These are phyloP conservation scores for Xylaria sp. DNA, from an alignment of 2,329 filamentous ascomycete genomes.

Conservation along the genomic window DNA sequence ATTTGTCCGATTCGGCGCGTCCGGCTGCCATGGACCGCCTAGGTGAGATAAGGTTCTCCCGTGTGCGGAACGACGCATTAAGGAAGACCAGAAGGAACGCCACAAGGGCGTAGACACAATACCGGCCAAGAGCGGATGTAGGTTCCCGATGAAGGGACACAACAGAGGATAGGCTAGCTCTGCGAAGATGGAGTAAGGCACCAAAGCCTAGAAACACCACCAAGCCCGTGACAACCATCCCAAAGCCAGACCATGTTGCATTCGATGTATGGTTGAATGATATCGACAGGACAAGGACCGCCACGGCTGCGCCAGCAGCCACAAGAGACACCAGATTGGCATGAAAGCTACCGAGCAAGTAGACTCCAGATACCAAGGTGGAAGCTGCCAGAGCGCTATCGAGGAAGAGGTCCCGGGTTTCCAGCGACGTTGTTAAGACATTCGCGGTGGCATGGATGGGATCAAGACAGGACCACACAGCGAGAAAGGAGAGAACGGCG, in stretches of 20 bases:
- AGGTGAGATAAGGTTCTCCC: constrained; percentile 33
- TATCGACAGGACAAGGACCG: constrained; percentile 44
- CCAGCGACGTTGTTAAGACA: constrained; percentile 46
- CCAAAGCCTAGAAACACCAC: constrained; percentile 45
- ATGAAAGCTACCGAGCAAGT: constrained; percentile 46
- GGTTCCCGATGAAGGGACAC: constrained; percentile 28
- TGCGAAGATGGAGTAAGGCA: constrained; percentile 40
- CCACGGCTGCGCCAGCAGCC: constrained; percentile 41
- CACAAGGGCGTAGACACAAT: constrained; percentile 35
- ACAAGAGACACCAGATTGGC: constrained; percentile 47
- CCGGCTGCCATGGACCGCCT: constrained; percentile 59
- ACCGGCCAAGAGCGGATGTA: constrained; percentile 38
- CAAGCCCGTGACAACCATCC: constrained; percentile 39
- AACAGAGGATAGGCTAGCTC: constrained; percentile 21
- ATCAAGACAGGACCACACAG: constrained; percentile 48
- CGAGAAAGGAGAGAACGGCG: constrained; percentile 42
- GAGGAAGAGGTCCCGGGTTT: constrained; percentile 47
- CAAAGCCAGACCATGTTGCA: constrained; percentile 42
- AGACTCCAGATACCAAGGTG: constrained; percentile 45
- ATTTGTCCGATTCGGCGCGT: constrained; percentile 57
- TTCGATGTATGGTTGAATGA: constrained; percentile 42
- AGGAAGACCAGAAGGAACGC: constrained; percentile 41
- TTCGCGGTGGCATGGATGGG: constrained; percentile 47
- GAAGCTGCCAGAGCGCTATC: constrained; percentile 46
- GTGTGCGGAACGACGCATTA: constrained; percentile 36